Evolutionary conservation across 345 rosid genomes (phyloP), one percentile per base, ranked within the genome.

Genomic region (Kandelia obovata): DNA sequence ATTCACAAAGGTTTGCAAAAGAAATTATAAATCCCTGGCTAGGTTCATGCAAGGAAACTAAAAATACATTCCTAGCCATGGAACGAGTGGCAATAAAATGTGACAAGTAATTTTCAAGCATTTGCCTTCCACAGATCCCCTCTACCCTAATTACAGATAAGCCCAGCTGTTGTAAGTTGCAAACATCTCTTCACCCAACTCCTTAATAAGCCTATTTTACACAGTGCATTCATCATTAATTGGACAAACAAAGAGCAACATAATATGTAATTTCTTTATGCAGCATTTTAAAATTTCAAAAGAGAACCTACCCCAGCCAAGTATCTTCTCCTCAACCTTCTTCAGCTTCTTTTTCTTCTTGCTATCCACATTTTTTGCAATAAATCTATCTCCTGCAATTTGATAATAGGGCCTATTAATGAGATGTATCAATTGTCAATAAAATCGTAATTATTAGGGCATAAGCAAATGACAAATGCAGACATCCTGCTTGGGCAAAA

Each of bases 261-360:
- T 43, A 15, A 43, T 11, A 13, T 43, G 0, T 39, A 49, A 47
- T 46, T 46, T 49, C 9, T 34, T 21, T 6, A n/a, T 8, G 13
- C 73, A 34, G 31, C 35, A 62, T 31, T 21, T 64, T 26, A 55
- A 67, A 25, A 57, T 35, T 61, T 53, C 58, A 49, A 32, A 59
- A 4, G 53, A 52, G 53, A 78, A 73, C 89, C 70, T 71, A 95
- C 98, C 92, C 99, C 99, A 95, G 71, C 99, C 89, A 77, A 95
- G 99, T 78, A 95, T 85, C 85, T 76, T 95, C 19, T 92, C 91
- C 81, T 92, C 97, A 46, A 84, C 98, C 81, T 77, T 90, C 84
- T 86, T 95, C 61, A 92, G 84, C 78, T 95, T 95, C 84, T 79
- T 95, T 82, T 92, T 95, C 90, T 90, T 95, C 84, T 80, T 85